A percentile compares a stretch with the other conserved stretches of the same genome.
Conservation (phyloP, 2,329 filamentous ascomycete genomes). For the Trichophyton rubrum region DNA sequence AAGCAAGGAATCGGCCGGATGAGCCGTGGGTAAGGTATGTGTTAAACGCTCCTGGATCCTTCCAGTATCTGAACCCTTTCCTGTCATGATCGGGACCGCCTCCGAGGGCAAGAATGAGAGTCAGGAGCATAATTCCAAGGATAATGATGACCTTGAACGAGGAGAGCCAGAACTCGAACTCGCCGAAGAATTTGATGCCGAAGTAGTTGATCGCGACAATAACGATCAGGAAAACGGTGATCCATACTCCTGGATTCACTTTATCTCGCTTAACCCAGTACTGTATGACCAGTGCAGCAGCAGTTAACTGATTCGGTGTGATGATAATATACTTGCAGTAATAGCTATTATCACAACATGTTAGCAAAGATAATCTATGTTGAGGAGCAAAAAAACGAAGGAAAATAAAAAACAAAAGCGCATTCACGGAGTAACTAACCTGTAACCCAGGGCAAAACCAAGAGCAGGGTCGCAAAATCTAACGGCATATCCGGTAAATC, state of each 20-base stretch:
- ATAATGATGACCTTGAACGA: slow-evolving; percentile 59
- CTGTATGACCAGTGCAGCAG: slow-evolving; percentile 63
- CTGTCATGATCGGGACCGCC: slow-evolving; percentile 52
- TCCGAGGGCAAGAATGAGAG: slow-evolving; percentile 50
- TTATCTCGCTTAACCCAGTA: slow-evolving; percentile 56
- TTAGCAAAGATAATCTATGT: neutral
- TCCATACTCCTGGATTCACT: slow-evolving; percentile 69
- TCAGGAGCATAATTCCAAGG: slow-evolving; percentile 52
- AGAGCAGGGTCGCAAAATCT: slow-evolving; percentile 37
- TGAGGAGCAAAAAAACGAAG: too few species aligned
- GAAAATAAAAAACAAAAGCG: neutral
- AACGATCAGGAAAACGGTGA: slow-evolving; percentile 54
- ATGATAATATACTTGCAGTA: slow-evolving; percentile 75
- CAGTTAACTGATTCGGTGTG: slow-evolving; percentile 74
- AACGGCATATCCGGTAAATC: slow-evolving; percentile 35
- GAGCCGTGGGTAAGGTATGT: slow-evolving; percentile 34
- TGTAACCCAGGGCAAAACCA: slow-evolving; percentile 37
- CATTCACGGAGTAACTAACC: slow-evolving; percentile 28
- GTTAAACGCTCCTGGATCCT: slow-evolving; percentile 47
- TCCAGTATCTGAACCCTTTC: slow-evolving; percentile 56
- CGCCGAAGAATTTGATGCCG: slow-evolving; percentile 56
- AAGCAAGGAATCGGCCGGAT: slow-evolving; percentile 46
- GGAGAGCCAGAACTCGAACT: slow-evolving; percentile 49
- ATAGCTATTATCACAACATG: slow-evolving; percentile 34
- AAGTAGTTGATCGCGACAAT: slow-evolving; percentile 59